phyloP scores from a whole-genome alignment of 306 rosid genomes.

The Betula pendula region DNA sequence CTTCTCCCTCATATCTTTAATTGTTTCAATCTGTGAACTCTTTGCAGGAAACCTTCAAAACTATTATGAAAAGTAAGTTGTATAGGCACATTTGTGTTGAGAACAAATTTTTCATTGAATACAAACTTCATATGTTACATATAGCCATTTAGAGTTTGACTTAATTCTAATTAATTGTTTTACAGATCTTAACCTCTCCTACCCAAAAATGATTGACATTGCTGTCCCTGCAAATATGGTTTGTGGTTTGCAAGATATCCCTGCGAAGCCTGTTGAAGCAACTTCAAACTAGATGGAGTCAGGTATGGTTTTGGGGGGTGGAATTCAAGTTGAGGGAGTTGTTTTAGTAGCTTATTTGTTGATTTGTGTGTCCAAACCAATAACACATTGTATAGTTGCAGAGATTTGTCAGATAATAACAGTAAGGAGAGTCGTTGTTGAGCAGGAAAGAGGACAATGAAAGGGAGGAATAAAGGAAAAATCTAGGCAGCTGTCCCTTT shows the following conservation, averaged over 20 bases:
- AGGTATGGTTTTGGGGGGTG: conserved; percentile 2
- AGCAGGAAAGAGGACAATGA: background rate
- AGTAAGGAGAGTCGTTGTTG: background rate
- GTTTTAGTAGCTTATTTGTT: background rate
- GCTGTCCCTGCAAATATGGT: conserved; percentile 91
- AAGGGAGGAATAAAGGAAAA: background rate
- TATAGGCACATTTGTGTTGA: background rate
- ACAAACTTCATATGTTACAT: background rate
- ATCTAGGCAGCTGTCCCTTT: background rate
- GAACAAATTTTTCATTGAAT: background rate
- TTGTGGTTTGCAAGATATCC: conserved; percentile 73
- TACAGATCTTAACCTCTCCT: conserved; percentile 83
- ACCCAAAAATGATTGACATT: conserved; percentile 88
- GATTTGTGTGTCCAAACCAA: background rate
- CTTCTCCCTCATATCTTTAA: background rate
- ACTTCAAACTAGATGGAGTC: conserved; percentile 25
- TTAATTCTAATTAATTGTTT: conserved; percentile 11
- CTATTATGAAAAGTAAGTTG: conserved; percentile 86
- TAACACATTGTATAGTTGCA: background rate
- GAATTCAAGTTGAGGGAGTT: background rate
- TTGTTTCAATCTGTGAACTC: conserved; percentile 8
- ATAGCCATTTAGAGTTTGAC: background rate
- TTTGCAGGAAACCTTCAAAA: conserved; percentile 76
- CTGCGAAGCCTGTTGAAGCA: conserved; percentile 27
- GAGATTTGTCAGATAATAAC: background rate